These are phyloP conservation scores for Phaeoacremonium minimum DNA, from an alignment of 2,329 filamentous ascomycete species.

Conservation along the genomic window DNA sequence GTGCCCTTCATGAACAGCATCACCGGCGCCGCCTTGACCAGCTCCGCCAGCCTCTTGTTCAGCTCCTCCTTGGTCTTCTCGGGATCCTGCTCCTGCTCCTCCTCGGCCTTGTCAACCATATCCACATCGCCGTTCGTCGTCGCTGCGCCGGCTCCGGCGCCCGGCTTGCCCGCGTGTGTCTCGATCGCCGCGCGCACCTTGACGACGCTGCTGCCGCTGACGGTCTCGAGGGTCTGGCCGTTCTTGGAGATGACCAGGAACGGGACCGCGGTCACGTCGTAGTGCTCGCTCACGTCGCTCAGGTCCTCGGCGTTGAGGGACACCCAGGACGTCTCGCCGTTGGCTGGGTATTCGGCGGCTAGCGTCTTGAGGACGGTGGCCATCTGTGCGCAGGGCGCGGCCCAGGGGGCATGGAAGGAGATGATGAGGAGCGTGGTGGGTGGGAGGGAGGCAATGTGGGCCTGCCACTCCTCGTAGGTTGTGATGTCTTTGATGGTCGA, in stretches of 20 bases:
- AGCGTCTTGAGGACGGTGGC: conserved; percentile 78
- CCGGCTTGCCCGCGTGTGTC: conserved; percentile 59
- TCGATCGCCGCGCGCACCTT: conserved; percentile 86
- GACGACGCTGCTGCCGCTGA: conserved; percentile 84
- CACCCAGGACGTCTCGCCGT: conserved; percentile 72
- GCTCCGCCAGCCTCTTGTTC: conserved; percentile 71
- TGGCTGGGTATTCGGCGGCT: conserved; percentile 75
- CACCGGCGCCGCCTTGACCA: conserved; percentile 92
- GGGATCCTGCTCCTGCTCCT: conserved; percentile 35
- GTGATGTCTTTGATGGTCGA: conserved; percentile 75
- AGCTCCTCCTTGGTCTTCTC: conserved; percentile 76
- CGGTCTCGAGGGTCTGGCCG: conserved; percentile 72
- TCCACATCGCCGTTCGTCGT: conserved; percentile 24
- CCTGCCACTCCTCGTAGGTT: conserved; percentile 68
- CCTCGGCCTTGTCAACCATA: conserved; percentile 23
- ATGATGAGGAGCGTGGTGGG: conserved; percentile 72
- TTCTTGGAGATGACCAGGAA: conserved; percentile 81
- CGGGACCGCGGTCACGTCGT: conserved; percentile 92
- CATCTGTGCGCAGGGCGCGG: conserved; percentile 94
- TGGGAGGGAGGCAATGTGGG: conserved; percentile 62
- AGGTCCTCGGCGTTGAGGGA: conserved; percentile 93
- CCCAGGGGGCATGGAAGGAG: conserved; percentile 97
- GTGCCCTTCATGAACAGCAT: conserved; percentile 99
- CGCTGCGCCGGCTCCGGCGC: conserved; percentile 27
- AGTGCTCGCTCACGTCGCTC: conserved; percentile 83